Conservation (phyloP, 345 rosid genomes). For the Angophora floribunda region DNA sequence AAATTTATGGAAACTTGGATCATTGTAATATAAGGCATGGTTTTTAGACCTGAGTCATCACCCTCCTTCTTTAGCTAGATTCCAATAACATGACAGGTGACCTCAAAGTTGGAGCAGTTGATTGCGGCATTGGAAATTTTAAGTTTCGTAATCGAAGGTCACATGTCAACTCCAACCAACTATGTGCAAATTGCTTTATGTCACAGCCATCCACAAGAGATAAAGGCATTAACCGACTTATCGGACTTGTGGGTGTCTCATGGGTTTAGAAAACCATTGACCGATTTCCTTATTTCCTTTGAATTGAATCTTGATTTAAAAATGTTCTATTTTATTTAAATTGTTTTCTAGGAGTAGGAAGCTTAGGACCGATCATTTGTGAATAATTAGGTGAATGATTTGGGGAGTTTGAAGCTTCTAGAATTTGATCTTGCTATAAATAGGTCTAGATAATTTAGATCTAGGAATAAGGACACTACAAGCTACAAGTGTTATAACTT, state of each 20-base stretch:
- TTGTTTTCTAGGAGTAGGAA: background rate
- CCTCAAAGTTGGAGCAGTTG: background rate
- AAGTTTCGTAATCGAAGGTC: background rate
- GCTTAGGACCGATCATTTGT: background rate
- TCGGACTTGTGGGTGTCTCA: background rate
- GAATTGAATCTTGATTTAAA: background rate
- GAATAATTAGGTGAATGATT: background rate
- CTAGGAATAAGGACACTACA: background rate
- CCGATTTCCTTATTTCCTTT: background rate
- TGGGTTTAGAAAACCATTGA: background rate
- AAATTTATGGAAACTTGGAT: background rate
- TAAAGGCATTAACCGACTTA: background rate
- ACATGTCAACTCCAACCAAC: background rate
- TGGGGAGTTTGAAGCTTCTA: background rate
- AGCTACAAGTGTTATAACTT: no score
- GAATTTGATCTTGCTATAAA: background rate
- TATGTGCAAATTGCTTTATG: background rate
- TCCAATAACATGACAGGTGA: background rate
- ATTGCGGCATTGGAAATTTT: background rate
- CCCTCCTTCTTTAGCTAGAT: background rate
- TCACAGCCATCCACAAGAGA: background rate
- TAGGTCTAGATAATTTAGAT: background rate
- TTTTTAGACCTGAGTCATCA: background rate
- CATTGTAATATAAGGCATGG: background rate
- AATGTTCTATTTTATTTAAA: background rate